phyloP scores from a whole-genome alignment of 495 filamentous ascomycete species.

The Hyaloscypha bicolor region DNA sequence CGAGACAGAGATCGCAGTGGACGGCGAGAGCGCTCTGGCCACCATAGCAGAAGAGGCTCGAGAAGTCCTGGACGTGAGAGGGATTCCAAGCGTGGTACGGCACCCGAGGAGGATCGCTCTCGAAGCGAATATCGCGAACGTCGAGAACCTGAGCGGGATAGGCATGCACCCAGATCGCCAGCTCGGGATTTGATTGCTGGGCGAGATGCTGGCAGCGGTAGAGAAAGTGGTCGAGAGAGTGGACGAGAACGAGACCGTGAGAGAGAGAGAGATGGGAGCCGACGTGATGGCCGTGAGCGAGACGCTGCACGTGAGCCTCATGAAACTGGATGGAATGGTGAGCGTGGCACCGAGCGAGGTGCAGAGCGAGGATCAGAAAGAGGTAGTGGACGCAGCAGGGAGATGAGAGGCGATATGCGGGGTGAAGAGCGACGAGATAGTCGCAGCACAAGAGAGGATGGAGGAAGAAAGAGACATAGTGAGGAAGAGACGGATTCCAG shows the following conservation, averaged over 20 bases:
- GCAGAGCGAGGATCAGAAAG: slow-evolving; percentile 9
- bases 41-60: slow-evolving; percentile 39
- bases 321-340: slow-evolving; percentile 20
- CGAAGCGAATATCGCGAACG: slow-evolving; percentile 31
- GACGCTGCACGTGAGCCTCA: slow-evolving; percentile 22
- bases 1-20: slow-evolving; percentile 32
- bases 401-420: slow-evolving; percentile 19
- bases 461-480: slow-evolving; percentile 39
- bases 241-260: slow-evolving; percentile 32
- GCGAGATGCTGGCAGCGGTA: slow-evolving; percentile 31
- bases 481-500: slow-evolving; percentile 36
- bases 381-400: slow-evolving; percentile 24
- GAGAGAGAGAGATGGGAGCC: slow-evolving; percentile 16
- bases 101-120: slow-evolving; percentile 29
- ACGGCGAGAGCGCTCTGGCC: slow-evolving; percentile 30
- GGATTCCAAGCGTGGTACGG: slow-evolving; percentile 32
- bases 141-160: slow-evolving; percentile 33
- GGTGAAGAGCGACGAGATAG: slow-evolving; percentile 26
- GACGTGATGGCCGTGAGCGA: slow-evolving; percentile 26
- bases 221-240: slow-evolving; percentile 37
- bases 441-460: slow-evolving; percentile 23
- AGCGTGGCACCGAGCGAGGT: slow-evolving; percentile 16
- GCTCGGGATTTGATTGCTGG: slow-evolving; percentile 30
- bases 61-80: slow-evolving; percentile 37
- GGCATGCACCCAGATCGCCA: slow-evolving; percentile 20